These are phyloP conservation scores for Eurotiales sp. DNA, from an alignment of 2,329 filamentous ascomycete genomes.

Conservation along the genomic window DNA sequence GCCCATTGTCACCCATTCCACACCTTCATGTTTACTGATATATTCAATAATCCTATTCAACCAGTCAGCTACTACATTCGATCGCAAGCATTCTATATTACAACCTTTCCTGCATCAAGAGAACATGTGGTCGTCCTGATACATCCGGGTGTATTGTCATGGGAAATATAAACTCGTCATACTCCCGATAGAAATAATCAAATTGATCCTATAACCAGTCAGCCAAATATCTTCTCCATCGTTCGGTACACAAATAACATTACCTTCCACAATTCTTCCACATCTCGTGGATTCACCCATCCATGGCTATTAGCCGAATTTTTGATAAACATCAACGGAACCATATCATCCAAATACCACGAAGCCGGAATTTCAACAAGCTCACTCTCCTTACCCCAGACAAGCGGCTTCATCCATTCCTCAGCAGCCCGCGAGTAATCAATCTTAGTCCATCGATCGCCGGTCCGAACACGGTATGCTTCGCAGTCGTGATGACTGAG, in stretches of 20 bases:
- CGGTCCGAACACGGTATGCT: slow-evolving; percentile 42
- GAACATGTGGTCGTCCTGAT: slow-evolving; percentile 65
- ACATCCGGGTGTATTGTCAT: slow-evolving; percentile 76
- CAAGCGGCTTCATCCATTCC: slow-evolving; percentile 47
- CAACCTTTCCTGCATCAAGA: slow-evolving; percentile 69
- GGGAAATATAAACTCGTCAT: slow-evolving; percentile 73
- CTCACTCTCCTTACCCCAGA: slow-evolving; percentile 42
- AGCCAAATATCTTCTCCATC: slow-evolving; percentile 28
- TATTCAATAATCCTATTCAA: slow-evolving; percentile 57
- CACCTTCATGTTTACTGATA: slow-evolving; percentile 58
- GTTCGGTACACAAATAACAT: slow-evolving; percentile 19
- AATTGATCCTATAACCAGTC: slow-evolving; percentile 53
- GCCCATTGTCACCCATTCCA: slow-evolving; percentile 54
- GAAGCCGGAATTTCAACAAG: slow-evolving; percentile 43
- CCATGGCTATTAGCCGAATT: slow-evolving; percentile 51
- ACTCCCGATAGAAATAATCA: slow-evolving; percentile 69
- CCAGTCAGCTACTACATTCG: slow-evolving; percentile 9
- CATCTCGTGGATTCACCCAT: slow-evolving; percentile 56
- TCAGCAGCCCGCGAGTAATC: slow-evolving; percentile 41
- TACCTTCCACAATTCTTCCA: slow-evolving; percentile 57
- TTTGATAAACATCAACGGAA: slow-evolving; percentile 48
- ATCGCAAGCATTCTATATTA: slow-evolving; percentile 16
- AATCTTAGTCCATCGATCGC: slow-evolving; percentile 45
- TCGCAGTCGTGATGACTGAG: slow-evolving; percentile 45
- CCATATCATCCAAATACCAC: slow-evolving; percentile 45